A percentile compares a stretch with the other conserved stretches of the same genome.
phyloP scores from a whole-genome alignment of 2,329 filamentous ascomycete genomes.

The Stachybotrys echinatus region DNA sequence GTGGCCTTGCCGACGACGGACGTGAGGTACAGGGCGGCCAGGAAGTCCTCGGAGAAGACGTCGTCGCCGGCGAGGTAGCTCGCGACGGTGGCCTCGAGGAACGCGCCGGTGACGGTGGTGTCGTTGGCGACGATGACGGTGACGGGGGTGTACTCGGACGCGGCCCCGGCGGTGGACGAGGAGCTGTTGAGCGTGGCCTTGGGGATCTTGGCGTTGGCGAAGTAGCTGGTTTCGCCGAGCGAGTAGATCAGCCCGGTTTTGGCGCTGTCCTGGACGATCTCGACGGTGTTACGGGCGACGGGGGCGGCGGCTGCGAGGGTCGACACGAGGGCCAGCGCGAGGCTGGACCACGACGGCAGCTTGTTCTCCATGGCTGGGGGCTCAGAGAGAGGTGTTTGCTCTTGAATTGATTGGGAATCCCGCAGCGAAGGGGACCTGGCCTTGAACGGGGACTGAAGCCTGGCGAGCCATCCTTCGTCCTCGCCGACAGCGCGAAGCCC shows the following conservation, averaged over 20 bases:
- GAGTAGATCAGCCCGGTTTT: background rate
- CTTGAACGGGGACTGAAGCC: background rate
- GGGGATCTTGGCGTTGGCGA: background rate
- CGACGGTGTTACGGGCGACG: background rate
- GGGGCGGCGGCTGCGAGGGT: background rate
- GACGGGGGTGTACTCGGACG: background rate
- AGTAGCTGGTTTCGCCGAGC: background rate
- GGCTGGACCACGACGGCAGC: background rate
- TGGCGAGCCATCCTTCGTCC: background rate
- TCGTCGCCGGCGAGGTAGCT: constrained; percentile 1
- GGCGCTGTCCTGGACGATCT: background rate
- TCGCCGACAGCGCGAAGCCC: too few species aligned
- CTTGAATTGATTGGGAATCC: background rate
- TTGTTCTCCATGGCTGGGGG: background rate
- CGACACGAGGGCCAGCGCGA: background rate
- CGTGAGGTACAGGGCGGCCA: background rate
- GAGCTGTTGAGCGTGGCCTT: background rate
- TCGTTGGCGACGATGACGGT: background rate
- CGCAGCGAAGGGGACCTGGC: background rate
- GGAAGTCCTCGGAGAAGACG: background rate
- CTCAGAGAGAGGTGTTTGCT: background rate
- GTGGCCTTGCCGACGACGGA: background rate
- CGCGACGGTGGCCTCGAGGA: background rate
- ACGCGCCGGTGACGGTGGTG: background rate
- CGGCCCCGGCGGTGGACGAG: background rate